phyloP scores from a whole-genome alignment of 768 basidiomycete genomes.

The Chalciporus piperatus region DNA sequence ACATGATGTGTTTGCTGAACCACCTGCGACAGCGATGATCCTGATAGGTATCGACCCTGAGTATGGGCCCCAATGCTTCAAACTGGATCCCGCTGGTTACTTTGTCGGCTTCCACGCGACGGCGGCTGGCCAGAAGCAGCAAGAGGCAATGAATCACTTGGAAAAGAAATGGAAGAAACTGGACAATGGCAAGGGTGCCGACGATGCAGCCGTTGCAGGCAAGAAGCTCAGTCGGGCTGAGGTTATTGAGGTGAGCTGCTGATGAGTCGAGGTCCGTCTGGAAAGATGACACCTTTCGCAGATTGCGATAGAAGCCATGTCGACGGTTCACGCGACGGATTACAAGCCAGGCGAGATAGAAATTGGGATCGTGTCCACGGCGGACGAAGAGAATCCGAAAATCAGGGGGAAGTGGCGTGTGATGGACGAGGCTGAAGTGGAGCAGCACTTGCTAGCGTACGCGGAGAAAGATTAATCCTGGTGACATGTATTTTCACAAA shows the following conservation, averaged over 20 bases:
- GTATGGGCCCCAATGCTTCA: conserved; percentile 94
- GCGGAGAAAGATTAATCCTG: conserved; percentile 80
- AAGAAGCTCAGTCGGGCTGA: conserved; percentile 68
- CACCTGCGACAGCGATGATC: conserved; percentile 72
- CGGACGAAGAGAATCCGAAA: conserved; percentile 70
- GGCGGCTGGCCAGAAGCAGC: conserved; percentile 94
- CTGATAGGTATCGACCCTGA: conserved; percentile 91
- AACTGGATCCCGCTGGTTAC: conserved; percentile 97
- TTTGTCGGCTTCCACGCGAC: conserved; percentile 99
- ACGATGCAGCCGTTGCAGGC: conserved; percentile 75
- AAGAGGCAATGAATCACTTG: conserved; percentile 96
- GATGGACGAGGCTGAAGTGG: conserved; percentile 74
- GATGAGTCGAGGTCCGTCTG: not conserved
- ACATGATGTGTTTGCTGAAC: not conserved
- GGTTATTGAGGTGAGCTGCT: conserved; percentile 78
- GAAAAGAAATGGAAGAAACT: conserved; percentile 99
- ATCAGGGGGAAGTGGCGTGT: conserved; percentile 76
- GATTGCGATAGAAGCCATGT: conserved; percentile 95
- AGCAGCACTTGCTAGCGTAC: conserved; percentile 77
- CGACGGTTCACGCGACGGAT: conserved; percentile 91
- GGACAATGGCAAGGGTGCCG: conserved; percentile 71
- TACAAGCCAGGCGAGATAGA: conserved; percentile 96
- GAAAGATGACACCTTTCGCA: conserved; percentile 29
- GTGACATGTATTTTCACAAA: conserved; percentile 1
- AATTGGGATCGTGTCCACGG: conserved; percentile 85